These are phyloP conservation scores for Kalanchoe fedtschenkoi DNA, from an alignment of 164 flowering plant species.

Conservation along the genomic window DNA sequence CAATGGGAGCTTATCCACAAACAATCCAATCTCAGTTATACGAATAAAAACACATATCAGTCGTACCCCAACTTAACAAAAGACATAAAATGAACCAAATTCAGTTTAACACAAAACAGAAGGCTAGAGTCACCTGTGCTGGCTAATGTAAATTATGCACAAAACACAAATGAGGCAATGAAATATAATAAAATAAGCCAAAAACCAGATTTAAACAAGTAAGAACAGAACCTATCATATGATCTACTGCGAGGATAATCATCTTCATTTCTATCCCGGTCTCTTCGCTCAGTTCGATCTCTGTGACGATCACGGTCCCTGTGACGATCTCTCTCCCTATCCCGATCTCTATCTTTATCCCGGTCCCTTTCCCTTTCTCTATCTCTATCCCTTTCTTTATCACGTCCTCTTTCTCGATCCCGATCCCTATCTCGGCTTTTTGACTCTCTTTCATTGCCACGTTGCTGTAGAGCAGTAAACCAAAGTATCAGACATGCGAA, in stretches of 20 bases:
- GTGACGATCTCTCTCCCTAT: constrained; percentile 21
- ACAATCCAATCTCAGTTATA: no score
- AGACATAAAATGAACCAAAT: no score
- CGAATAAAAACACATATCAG: no score
- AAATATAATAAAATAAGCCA: constrained; percentile 1
- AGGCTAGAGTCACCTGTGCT: no score
- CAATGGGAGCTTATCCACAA: no score
- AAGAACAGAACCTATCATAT: constrained; percentile 41
- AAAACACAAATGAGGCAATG: background rate
- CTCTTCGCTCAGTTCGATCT: constrained; percentile 59
- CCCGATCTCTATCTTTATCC: constrained; percentile 17
- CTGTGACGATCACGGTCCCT: constrained; percentile 44
- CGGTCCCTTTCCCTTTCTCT: constrained; percentile 20
- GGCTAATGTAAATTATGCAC: background rate
- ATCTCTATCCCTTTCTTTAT: constrained; percentile 22
- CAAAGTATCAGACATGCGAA: background rate
- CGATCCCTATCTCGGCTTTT: constrained; percentile 54
- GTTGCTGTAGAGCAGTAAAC: constrained; percentile 28
- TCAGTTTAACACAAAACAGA: no score
- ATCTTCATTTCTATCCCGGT: constrained; percentile 50
- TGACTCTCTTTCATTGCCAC: constrained; percentile 46
- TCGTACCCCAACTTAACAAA: no score
- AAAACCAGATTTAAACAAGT: background rate
- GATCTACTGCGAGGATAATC: constrained; percentile 49
- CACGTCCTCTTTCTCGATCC: constrained; percentile 43